A percentile compares a stretch with the other conserved stretches of the same genome.
Evolutionary conservation across 805 yeast genomes (phyloP).

Genomic region (Sporopachydermia lactativora): DNA sequence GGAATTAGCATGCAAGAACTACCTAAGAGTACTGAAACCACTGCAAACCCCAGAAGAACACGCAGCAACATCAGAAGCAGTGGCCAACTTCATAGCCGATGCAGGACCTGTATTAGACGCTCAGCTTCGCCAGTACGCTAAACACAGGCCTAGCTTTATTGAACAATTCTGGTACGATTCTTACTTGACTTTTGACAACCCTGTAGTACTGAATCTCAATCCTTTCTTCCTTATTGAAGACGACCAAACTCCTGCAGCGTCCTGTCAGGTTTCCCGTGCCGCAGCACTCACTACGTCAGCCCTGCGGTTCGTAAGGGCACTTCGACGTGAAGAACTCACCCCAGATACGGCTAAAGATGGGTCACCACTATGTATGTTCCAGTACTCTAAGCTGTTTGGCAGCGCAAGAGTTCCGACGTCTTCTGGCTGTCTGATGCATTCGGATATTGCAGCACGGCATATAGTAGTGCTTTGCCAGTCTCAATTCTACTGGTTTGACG

Average conservation of each 20-base stretch:
- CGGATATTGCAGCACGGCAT: constrained; percentile 63
- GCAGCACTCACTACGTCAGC: constrained; percentile 67
- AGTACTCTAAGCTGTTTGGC: constrained; percentile 76
- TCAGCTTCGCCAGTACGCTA: constrained; percentile 40
- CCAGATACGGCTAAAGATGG: constrained; percentile 55
- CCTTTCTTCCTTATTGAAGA: constrained; percentile 87
- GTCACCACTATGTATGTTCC: constrained; percentile 75
- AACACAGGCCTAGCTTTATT: constrained; percentile 51
- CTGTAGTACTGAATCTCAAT: constrained; percentile 75
- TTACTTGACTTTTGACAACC: constrained; percentile 66
- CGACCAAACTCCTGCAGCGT: constrained; percentile 63
- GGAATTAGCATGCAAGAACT: constrained; percentile 40
- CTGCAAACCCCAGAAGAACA: constrained; percentile 57
- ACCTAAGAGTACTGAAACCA: constrained; percentile 48
- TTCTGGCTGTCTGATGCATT: constrained; percentile 75
- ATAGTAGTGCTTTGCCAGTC: constrained; percentile 72
- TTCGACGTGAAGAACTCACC: constrained; percentile 58
- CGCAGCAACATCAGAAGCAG: constrained; percentile 33
- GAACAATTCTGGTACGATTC: constrained; percentile 90
- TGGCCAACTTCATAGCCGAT: constrained; percentile 32
- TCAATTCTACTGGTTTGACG: constrained; percentile 93
- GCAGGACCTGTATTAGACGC: constrained; percentile 38
- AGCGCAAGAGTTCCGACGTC: constrained; percentile 76
- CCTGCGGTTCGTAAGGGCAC: constrained; percentile 64
- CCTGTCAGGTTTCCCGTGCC: constrained; percentile 64